Evolutionary conservation across 2,329 filamentous ascomycete species (phyloP).

Genomic region (Aspergillus sp.): DNA sequence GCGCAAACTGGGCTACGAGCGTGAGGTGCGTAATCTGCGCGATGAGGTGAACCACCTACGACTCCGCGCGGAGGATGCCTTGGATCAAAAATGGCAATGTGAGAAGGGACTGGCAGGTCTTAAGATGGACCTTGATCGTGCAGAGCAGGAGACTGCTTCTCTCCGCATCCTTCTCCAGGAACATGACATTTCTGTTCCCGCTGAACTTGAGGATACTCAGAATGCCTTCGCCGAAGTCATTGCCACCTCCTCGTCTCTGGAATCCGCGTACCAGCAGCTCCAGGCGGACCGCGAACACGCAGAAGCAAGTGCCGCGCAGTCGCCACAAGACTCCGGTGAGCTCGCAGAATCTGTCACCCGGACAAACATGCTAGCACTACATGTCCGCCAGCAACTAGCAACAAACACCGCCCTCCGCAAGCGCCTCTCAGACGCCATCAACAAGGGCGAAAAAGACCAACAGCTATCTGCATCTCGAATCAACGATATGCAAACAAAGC

Average conservation of each 20-base stretch:
- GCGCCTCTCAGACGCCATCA: constrained; percentile 75
- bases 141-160: constrained; percentile 88
- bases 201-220: constrained; percentile 51
- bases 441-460: constrained; percentile 81
- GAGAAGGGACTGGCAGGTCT: constrained; percentile 85
- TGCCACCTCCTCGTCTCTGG: constrained; percentile 69
- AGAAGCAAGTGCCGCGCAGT: constrained; percentile 68
- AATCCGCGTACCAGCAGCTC: constrained; percentile 72
- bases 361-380: constrained; percentile 74
- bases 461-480: constrained; percentile 78
- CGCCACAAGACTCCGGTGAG: constrained; percentile 68
- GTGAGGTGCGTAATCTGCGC: constrained; percentile 75
- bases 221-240: constrained; percentile 47
- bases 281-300: constrained; percentile 67
- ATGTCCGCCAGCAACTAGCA: constrained; percentile 78
- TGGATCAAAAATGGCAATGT: constrained; percentile 94
- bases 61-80: constrained; percentile 84
- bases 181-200: constrained; percentile 75
- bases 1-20: constrained; percentile 75
- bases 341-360: constrained; percentile 71
- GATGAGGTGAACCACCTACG: constrained; percentile 83
- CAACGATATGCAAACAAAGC: constrained; percentile 74
- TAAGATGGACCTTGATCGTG: constrained; percentile 95
- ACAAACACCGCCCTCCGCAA: constrained; percentile 72
- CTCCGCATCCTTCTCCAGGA: constrained; percentile 75